A percentile compares a stretch with the other conserved stretches of the same genome.
phyloP scores from a whole-genome alignment of 805 yeast species.

The Saturnispora ahearnii region DNA sequence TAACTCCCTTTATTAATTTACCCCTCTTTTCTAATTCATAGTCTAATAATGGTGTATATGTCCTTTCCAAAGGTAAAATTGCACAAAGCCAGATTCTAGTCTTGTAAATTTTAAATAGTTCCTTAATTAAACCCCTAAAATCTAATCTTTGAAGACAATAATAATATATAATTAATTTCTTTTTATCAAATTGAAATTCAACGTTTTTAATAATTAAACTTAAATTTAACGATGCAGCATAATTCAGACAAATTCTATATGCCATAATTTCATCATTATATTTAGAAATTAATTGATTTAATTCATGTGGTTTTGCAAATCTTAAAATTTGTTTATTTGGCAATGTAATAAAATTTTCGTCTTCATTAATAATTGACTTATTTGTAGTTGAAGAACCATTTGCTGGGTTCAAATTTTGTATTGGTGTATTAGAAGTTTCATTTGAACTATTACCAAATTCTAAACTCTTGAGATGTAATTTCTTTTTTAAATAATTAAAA shows the following conservation, averaged over 20 bases:
- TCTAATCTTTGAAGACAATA: conserved; percentile 58
- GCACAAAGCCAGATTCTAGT: conserved; percentile 83
- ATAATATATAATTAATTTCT: conserved; percentile 67
- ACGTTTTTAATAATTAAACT: conserved; percentile 59
- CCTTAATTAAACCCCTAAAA: conserved; percentile 64
- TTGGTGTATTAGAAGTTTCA: conserved; percentile 20
- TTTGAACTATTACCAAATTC: conserved; percentile 27
- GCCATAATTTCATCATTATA: conserved; percentile 67
- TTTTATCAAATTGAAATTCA: conserved; percentile 75
- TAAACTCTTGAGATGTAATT: conserved; percentile 52
- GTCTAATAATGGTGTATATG: conserved; percentile 24
- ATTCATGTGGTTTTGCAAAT: conserved; percentile 68
- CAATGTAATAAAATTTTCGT: conserved; percentile 54
- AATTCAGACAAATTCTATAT: conserved; percentile 50
- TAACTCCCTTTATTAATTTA: not conserved
- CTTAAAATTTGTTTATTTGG: conserved; percentile 73
- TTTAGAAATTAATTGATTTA: conserved; percentile 51
- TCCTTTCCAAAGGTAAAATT: conserved; percentile 35
- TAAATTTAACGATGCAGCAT: conserved; percentile 31
- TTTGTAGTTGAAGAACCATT: conserved; percentile 3
- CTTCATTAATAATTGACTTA: conserved; percentile 37
- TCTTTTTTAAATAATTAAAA: conserved; percentile 65
- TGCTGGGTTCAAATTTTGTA: conserved; percentile 13
- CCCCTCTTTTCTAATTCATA: conserved; percentile 23
- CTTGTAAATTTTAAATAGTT: conserved; percentile 64